phyloP scores from a whole-genome alignment of 2,329 filamentous ascomycete genomes.

The Microcyclospora tardicrescens region DNA sequence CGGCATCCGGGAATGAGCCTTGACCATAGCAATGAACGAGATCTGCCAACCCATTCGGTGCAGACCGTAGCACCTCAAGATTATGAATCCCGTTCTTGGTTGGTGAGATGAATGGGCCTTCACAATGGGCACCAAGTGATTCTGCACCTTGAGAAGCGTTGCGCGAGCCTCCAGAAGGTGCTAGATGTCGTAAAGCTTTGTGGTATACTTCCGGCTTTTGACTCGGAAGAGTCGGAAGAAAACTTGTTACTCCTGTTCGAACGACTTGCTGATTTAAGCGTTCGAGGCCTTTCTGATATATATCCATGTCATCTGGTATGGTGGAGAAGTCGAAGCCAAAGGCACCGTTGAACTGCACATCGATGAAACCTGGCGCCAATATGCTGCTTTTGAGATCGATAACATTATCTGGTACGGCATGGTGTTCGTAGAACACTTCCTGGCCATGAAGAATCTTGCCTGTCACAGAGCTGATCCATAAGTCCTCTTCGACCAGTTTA shows the following conservation, averaged over 20 bases:
- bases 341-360: slow-evolving; percentile 82
- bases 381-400: slow-evolving; percentile 75
- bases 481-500: slow-evolving; percentile 57
- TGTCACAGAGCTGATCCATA: slow-evolving; percentile 75
- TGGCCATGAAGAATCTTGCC: slow-evolving; percentile 69
- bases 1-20: slow-evolving; percentile 44
- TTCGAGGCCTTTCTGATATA: slow-evolving; percentile 60
- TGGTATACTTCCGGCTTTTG: slow-evolving; percentile 72
- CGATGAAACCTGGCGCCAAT: slow-evolving; percentile 73
- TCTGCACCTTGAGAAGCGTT: slow-evolving; percentile 60
- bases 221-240: slow-evolving; percentile 74
- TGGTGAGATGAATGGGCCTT: slow-evolving; percentile 76
- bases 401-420: slow-evolving; percentile 56
- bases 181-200: slow-evolving; percentile 64
- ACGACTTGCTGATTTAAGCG: slow-evolving; percentile 60
- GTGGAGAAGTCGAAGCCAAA: slow-evolving; percentile 88
- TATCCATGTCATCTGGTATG: slow-evolving; percentile 44
- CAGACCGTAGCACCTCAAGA: slow-evolving; percentile 53
- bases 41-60: slow-evolving; percentile 48
- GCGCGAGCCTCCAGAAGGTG: slow-evolving; percentile 51
- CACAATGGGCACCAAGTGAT: slow-evolving; percentile 78
- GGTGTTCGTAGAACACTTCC: slow-evolving; percentile 53
- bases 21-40: slow-evolving; percentile 60
- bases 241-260: slow-evolving; percentile 73
- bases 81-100: slow-evolving; percentile 82